Conservation (phyloP, 2,329 filamentous ascomycete genomes). For the Cladosporium colombiae region DNA sequence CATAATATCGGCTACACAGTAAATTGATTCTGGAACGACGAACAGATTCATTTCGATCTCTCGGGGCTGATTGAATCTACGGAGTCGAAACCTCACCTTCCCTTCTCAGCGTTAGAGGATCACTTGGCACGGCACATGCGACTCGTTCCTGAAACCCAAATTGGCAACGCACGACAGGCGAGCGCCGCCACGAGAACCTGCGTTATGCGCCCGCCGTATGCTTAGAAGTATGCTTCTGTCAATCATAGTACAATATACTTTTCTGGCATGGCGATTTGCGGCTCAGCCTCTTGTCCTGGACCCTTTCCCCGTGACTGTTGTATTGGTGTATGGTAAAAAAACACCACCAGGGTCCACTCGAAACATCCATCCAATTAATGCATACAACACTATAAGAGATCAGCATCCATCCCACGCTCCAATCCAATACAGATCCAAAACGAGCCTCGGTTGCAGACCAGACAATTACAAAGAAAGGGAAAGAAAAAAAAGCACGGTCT, state of each 20-base stretch:
- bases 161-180: neutral
- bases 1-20: neutral
- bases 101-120: neutral
- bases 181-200: neutral
- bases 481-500: neutral
- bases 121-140: neutral
- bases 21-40: neutral
- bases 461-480: too few relatives aligned
- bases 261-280: neutral
- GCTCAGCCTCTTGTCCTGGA: neutral
- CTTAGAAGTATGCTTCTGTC: slow-evolving; percentile 4
- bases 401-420: neutral
- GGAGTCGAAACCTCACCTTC: slow-evolving; percentile 1
- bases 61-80: neutral
- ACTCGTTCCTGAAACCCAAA: neutral
- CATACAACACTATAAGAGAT: neutral
- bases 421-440: neutral
- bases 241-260: neutral
- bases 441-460: neutral
- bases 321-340: neutral
- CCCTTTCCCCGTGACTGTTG: neutral
- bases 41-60: neutral
- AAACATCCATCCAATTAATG: neutral
- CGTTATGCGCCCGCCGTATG: neutral
- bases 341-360: neutral